Base-by-base conservation (phyloP, 352 stramenopile species). In the Phytopythium oedochilum region DNA sequence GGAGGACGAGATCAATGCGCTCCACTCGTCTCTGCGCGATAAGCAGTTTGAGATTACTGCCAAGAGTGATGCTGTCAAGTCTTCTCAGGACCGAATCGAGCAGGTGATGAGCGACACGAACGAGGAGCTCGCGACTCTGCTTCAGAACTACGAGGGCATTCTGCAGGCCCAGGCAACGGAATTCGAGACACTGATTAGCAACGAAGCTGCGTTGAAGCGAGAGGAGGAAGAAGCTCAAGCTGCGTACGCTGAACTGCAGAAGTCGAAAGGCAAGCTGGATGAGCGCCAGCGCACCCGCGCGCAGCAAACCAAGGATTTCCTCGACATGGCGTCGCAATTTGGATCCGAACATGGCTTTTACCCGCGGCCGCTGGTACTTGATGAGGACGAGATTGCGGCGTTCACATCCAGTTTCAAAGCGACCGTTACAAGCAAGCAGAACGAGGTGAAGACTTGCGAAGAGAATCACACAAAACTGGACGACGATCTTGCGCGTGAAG, bases 61-160 rank as follows among this genome's bases (percentile, higher is more conserved):
- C 29, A 86, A 87, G 47, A 66, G 85, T 52, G 57, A 69, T 5
- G 70, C 54, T 28, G 68, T 80, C 25, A 45, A 72, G 8, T 35
- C 54, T 5, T 63, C 79, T 15, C 75, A 82, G 31, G 22, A 44
- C 5, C 88, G 78, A 39, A 83, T 92, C 42, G 67, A 86, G 36
- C 63, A 84, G 18, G 60, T 86, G 52, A 88, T 93, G 78, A 90
- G 67, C 45, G 83, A 90, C 42, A 64, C 74, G 0, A 77, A 96
- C 40, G 72, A 82, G 12, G 67, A 91, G 32, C 52, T 96, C 5
- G 55, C 76, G 42, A 43, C 22, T 2, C 39, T 90, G 20, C 39
- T 90, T 31, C 73, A 68, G 2, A 74, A 88, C 31, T 86, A 87
- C 39, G 80, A 90, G 7, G 47, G 51, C 2, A 75, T 81, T 29